Conservation (phyloP, 306 rosid species). For the Nissolia schottii region DNA sequence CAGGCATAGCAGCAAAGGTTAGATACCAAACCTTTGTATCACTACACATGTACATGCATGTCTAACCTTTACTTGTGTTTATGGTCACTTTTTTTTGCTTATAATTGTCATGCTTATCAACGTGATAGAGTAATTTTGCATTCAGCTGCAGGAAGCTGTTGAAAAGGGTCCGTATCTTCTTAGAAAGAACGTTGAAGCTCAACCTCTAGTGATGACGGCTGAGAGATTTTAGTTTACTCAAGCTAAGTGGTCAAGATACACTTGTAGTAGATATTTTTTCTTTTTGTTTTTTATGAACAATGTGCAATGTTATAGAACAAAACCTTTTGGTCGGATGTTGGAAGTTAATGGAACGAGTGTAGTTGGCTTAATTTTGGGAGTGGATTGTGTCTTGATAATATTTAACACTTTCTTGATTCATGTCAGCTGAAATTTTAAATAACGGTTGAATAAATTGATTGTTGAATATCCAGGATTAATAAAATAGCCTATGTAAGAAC, state of each 20-base stretch:
- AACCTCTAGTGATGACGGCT: conserved; percentile 75
- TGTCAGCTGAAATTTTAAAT: no score
- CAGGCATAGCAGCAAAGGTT: conserved; percentile 64
- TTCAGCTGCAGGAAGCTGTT: conserved; percentile 79
- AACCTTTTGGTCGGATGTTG: background rate
- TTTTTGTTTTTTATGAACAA: background rate
- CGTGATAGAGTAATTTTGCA: conserved; percentile 7
- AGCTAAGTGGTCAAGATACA: background rate
- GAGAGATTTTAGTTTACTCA: conserved; percentile 59
- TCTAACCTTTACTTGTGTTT: background rate
- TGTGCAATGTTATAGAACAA: conserved; percentile 1
- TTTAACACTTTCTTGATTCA: no score
- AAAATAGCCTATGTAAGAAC: no score
- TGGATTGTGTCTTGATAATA: background rate
- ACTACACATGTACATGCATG: no score
- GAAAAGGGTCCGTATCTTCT: conserved; percentile 66
- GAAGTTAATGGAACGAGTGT: background rate
- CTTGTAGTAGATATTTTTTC: background rate
- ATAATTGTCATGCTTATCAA: background rate
- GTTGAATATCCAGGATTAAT: no score
- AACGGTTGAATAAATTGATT: no score
- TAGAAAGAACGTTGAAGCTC: conserved; percentile 56
- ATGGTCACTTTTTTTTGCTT: background rate
- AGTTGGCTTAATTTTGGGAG: background rate
- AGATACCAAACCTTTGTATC: conserved; percentile 14